Percentiles rank a stretch among this genome's conserved stretches.
phyloP scores from a whole-genome alignment of 805 yeast species.

The Candida ulmi region DNA sequence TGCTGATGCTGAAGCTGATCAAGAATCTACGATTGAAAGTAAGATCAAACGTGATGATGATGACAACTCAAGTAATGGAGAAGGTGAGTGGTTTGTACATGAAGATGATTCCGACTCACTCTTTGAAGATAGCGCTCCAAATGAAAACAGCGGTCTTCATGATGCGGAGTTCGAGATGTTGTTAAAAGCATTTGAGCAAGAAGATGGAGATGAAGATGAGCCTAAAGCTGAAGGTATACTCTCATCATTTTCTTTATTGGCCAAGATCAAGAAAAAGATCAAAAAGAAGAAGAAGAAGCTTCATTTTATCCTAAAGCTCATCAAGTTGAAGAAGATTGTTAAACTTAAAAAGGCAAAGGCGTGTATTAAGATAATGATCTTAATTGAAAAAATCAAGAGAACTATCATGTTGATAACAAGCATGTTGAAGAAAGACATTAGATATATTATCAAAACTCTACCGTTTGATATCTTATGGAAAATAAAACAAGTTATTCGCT shows the following conservation, averaged over 20 bases:
- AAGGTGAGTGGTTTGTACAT: background rate
- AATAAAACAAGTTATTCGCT: slow-evolving; percentile 11
- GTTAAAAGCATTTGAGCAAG: too few species aligned
- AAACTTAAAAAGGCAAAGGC: slow-evolving; percentile 8
- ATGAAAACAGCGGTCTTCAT: too few species aligned
- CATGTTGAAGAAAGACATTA: slow-evolving; percentile 12
- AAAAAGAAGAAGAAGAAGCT: slow-evolving; percentile 11
- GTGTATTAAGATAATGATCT: slow-evolving; percentile 14
- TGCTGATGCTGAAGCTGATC: too few species aligned
- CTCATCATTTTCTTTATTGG: slow-evolving; percentile 5
- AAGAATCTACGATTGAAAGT: too few species aligned
- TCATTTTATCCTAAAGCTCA: slow-evolving; percentile 11
- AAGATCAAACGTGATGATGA: slow-evolving; percentile 1
- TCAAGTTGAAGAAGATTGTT: slow-evolving; percentile 16
- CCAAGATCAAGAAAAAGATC: slow-evolving; percentile 9
- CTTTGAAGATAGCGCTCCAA: too few species aligned
- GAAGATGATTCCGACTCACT: background rate
- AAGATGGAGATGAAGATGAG: too few species aligned
- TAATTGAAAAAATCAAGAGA: slow-evolving; percentile 19
- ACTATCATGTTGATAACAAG: slow-evolving; percentile 10
- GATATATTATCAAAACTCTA: slow-evolving; percentile 9
- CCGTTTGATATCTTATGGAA: slow-evolving; percentile 18
- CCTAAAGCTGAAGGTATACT: background rate
- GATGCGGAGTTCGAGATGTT: too few species aligned
- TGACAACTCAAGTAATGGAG: background rate